Evolutionary conservation across 768 basidiomycete genomes (phyloP).

Genomic region (Hortiboletus campestris): DNA sequence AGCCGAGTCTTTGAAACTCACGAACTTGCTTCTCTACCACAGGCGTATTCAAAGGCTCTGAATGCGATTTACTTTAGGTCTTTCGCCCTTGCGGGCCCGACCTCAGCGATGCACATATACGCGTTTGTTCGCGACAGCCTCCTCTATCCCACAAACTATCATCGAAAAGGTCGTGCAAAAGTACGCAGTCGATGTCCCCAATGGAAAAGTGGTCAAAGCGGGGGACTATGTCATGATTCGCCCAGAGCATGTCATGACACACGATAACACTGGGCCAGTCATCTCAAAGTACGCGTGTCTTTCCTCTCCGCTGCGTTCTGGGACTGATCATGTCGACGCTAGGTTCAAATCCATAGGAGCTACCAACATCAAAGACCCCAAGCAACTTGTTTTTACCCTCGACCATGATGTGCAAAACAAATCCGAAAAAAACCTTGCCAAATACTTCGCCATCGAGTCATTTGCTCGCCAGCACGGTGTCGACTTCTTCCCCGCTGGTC

Average conservation of each 20-base stretch:
- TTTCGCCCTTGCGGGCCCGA: conserved; percentile 9
- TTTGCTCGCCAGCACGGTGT: conserved; percentile 84
- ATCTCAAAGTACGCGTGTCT: conserved; percentile 78
- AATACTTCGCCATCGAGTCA: conserved; percentile 62
- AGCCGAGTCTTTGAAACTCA: background rate
- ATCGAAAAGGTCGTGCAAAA: conserved; percentile 71
- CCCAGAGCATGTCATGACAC: too few species aligned
- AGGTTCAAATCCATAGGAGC: conserved; percentile 79
- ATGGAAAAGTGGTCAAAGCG: conserved; percentile 71
- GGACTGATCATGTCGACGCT: background rate
- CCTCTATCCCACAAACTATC: conserved; percentile 69
- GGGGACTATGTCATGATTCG: conserved; percentile 99
- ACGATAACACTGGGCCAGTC: conserved; percentile 98
- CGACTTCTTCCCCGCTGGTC: conserved; percentile 96
- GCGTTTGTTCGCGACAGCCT: conserved; percentile 35
- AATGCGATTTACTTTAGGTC: conserved; percentile 16
- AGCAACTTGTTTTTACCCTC: conserved; percentile 57
- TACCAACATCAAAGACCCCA: conserved; percentile 72
- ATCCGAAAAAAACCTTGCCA: conserved; percentile 68
- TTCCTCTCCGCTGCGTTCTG: conserved; percentile 1
- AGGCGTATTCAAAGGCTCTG: background rate
- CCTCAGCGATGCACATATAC: background rate
- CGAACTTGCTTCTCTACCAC: background rate
- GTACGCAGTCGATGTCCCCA: too few species aligned
- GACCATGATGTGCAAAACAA: conserved; percentile 67